Conservation (phyloP, 768 basidiomycete species). For the Boletus rubroflammeus region DNA sequence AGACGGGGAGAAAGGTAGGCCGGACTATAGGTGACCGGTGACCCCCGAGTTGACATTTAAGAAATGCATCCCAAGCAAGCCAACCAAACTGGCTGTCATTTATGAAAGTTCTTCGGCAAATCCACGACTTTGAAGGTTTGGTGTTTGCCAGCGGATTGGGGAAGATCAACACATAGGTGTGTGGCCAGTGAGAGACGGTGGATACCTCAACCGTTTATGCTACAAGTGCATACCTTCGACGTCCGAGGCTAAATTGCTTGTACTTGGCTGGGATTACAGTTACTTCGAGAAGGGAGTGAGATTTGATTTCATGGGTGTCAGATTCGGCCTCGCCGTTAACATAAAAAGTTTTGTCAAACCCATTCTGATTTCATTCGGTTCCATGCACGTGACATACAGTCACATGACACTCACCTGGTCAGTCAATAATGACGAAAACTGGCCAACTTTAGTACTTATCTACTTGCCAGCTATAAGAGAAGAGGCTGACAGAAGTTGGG, state of each 20-base stretch:
- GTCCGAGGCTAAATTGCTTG: too few species aligned
- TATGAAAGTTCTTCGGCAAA: not conserved
- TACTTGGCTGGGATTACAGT: not conserved
- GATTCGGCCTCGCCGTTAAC: too few species aligned
- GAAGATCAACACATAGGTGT: not conserved
- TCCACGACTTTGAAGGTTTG: not conserved
- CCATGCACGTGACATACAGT: slow-evolving; percentile 9
- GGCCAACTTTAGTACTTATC: not conserved
- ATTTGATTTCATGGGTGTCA: not conserved
- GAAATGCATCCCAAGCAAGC: not conserved
- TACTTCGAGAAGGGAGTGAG: not conserved
- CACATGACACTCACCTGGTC: slow-evolving; percentile 8
- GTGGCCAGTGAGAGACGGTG: not conserved
- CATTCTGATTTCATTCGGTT: too few species aligned
- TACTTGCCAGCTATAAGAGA: not conserved
- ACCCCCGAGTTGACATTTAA: not conserved
- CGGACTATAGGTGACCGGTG: not conserved
- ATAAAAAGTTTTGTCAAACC: too few species aligned
- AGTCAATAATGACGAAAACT: not conserved
- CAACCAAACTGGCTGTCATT: too few species aligned
- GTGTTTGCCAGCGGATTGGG: too few species aligned
- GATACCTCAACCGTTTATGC: not conserved
- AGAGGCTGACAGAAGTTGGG: slow-evolving; percentile 15
- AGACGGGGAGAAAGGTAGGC: not conserved
- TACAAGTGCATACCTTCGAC: not conserved